These are phyloP conservation scores for Geoglossum cookeanum DNA, from an alignment of 2,329 filamentous ascomycete species.

Conservation along the genomic window DNA sequence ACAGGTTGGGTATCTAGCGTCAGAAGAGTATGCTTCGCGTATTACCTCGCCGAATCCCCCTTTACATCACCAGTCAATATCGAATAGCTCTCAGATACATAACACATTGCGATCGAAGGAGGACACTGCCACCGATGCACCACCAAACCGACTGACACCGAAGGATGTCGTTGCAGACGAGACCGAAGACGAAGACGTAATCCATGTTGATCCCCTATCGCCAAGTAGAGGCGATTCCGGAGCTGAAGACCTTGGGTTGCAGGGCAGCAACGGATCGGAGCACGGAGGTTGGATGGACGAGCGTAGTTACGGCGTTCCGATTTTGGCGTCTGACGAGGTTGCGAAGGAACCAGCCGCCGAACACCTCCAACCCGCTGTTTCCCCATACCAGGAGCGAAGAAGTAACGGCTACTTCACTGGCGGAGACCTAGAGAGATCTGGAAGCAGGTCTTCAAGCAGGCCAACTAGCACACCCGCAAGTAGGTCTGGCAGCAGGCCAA, in stretches of 20 bases:
- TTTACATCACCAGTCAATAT: slow-evolving; percentile 22
- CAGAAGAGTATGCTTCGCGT: slow-evolving; percentile 64
- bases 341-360: slow-evolving; percentile 50
- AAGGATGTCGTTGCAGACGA: slow-evolving; percentile 24
- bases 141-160: not conserved
- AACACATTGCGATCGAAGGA: slow-evolving; percentile 33
- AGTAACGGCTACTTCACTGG: slow-evolving; percentile 38
- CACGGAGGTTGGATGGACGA: slow-evolving; percentile 36
- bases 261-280: slow-evolving; percentile 25
- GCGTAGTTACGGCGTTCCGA: slow-evolving; percentile 50
- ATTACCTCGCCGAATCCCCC: slow-evolving; percentile 47
- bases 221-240: slow-evolving; percentile 26
- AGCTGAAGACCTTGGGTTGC: slow-evolving; percentile 30
- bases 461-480: slow-evolving; percentile 37
- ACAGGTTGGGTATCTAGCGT: slow-evolving; percentile 73
- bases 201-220: slow-evolving; percentile 57
- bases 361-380: slow-evolving; percentile 60
- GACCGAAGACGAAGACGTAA: slow-evolving; percentile 37
- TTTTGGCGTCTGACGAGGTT: slow-evolving; percentile 76
- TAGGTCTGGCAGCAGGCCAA: slow-evolving; percentile 43
- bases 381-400: slow-evolving; percentile 47
- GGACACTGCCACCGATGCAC: slow-evolving; percentile 14
- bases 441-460: not conserved
- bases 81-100: slow-evolving; percentile 26
- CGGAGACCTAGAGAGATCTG: slow-evolving; percentile 20